Percentiles rank a stretch among this genome's conserved stretches.
Evolutionary conservation across 2,329 filamentous ascomycete species (phyloP).

Genomic region (Paramyrothecium sp.): DNA sequence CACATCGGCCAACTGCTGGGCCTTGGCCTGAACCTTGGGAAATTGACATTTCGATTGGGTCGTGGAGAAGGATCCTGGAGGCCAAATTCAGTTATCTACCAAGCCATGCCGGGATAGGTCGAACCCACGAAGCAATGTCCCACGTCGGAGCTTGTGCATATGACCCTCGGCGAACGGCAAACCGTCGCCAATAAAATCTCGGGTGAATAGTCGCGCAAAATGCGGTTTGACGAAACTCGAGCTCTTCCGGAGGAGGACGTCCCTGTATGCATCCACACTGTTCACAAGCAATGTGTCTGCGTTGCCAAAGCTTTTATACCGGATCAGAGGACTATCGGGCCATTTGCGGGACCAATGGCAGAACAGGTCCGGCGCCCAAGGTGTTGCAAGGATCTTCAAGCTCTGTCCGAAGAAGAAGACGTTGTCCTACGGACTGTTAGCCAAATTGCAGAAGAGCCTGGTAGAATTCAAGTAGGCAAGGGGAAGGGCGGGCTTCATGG

Average conservation of each 20-base stretch:
- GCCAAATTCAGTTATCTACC: neutral
- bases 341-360: slow-evolving; percentile 22
- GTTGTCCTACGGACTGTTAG: slow-evolving; percentile 27
- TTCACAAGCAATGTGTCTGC: slow-evolving; percentile 21
- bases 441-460: too few species aligned
- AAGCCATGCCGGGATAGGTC: neutral
- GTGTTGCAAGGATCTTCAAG: slow-evolving; percentile 23
- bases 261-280: slow-evolving; percentile 19
- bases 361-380: slow-evolving; percentile 27
- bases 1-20: slow-evolving; percentile 21
- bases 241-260: slow-evolving; percentile 23
- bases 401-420: slow-evolving; percentile 38
- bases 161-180: slow-evolving; percentile 33
- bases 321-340: slow-evolving; percentile 23
- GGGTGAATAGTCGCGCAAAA: slow-evolving; percentile 23
- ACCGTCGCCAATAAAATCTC: slow-evolving; percentile 28
- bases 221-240: slow-evolving; percentile 22
- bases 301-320: slow-evolving; percentile 23
- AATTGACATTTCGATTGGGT: slow-evolving; percentile 21
- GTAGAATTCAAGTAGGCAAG: too few species aligned
- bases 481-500: too few species aligned
- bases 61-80: slow-evolving; percentile 26
- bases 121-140: slow-evolving; percentile 26
- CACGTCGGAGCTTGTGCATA: slow-evolving; percentile 30
- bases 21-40: slow-evolving; percentile 33